Evolutionary conservation across 192 early-diverging fungal genomes (phyloP).

Genomic region (Coemansia sp.): DNA sequence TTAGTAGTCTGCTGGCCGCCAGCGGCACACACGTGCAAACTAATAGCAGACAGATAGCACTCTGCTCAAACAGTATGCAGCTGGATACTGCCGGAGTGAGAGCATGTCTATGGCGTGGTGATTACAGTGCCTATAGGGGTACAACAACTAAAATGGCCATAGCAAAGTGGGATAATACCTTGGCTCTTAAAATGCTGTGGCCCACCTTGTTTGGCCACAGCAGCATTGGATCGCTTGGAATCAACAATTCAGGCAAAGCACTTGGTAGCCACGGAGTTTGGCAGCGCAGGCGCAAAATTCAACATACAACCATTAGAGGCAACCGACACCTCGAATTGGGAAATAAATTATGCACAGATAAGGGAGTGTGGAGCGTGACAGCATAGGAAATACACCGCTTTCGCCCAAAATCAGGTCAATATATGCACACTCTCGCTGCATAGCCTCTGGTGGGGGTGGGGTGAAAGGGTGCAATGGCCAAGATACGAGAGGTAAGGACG

Average conservation of each 20-base stretch:
- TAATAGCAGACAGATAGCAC: conserved; percentile 1
- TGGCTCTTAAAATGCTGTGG: too few relatives aligned
- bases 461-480: too few relatives aligned
- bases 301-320: neutral
- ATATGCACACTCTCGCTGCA: conserved; percentile 13
- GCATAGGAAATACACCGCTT: neutral
- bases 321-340: neutral
- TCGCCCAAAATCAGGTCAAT: neutral
- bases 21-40: neutral
- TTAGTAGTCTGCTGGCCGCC: neutral
- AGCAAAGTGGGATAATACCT: too few relatives aligned
- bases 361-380: neutral
- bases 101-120: too few relatives aligned
- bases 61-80: neutral
- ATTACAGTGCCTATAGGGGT: too few relatives aligned
- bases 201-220: too few relatives aligned
- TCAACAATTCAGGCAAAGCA: too few relatives aligned
- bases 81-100: too few relatives aligned
- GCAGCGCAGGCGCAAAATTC: neutral
- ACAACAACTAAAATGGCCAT: too few relatives aligned
- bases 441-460: neutral
- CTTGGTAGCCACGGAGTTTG: neutral
- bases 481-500: too few relatives aligned
- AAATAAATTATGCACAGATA: neutral
- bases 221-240: too few relatives aligned